These are phyloP conservation scores for Neoascochyta sp. DNA, from an alignment of 2,329 filamentous ascomycete species.

Conservation along the genomic window DNA sequence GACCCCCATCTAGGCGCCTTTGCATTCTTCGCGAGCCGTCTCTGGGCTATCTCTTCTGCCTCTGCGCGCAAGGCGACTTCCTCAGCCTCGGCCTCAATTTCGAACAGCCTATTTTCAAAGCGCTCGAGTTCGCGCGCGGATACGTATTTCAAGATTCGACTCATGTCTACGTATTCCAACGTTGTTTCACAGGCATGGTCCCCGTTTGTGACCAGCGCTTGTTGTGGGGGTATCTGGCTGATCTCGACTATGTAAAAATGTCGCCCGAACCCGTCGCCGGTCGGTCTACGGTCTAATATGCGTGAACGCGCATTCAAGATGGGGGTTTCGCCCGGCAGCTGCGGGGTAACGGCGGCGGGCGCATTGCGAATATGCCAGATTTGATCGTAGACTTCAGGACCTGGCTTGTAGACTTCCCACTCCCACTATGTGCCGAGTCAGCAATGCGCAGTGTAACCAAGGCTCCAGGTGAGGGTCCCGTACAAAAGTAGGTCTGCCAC, in stretches of 20 bases:
- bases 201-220: conserved; percentile 1
- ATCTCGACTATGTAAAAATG: conserved; percentile 28
- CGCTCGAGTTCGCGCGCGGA: conserved; percentile 29
- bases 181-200: conserved; percentile 8
- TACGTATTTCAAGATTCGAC: conserved; percentile 29
- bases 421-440: conserved; percentile 20
- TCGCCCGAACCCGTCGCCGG: conserved; percentile 18
- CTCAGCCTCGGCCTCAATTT: conserved; percentile 25
- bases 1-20: conserved; percentile 6
- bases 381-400: conserved; percentile 25
- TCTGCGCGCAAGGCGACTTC: conserved; percentile 16
- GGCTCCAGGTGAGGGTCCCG: no score
- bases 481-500: conserved; percentile 15
- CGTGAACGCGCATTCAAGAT: conserved; percentile 25
- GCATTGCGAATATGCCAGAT: conserved; percentile 28
- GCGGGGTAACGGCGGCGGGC: conserved; percentile 24
- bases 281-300: conserved; percentile 30
- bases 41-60: conserved; percentile 16
- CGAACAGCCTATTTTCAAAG: conserved; percentile 33
- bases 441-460: neutral
- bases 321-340: conserved; percentile 21
- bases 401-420: conserved; percentile 29
- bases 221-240: conserved; percentile 4
- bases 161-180: conserved; percentile 23
- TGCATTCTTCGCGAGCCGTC: conserved; percentile 24